Percentiles rank a stretch among this genome's conserved stretches.
Evolutionary conservation across 2,329 filamentous ascomycete species (phyloP).

Genomic region (Nigrograna mackinnonii): DNA sequence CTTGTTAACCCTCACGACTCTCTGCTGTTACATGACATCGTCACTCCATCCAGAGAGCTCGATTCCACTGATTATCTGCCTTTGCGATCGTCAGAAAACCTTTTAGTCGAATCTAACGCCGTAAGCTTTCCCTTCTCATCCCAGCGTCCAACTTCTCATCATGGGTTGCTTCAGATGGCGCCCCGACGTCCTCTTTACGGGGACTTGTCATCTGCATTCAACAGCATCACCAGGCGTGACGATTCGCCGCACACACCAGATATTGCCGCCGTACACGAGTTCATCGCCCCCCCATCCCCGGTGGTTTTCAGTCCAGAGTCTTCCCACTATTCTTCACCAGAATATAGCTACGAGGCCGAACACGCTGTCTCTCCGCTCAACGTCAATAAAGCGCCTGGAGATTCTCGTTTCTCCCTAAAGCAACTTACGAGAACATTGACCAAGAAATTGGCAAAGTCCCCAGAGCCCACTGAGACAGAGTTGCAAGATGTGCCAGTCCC

Average conservation of each 20-base stretch:
- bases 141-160: constrained; percentile 4
- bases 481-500: no score
- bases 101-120: constrained; percentile 21
- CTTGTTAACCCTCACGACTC: constrained; percentile 44
- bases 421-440: constrained; percentile 28
- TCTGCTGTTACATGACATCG: constrained; percentile 37
- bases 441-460: constrained; percentile 22
- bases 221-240: constrained; percentile 21
- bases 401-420: constrained; percentile 35
- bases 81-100: constrained; percentile 25
- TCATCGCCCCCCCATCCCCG: constrained; percentile 30
- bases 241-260: constrained; percentile 19
- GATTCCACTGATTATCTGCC: constrained; percentile 36
- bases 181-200: constrained; percentile 31
- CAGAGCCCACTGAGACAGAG: no score
- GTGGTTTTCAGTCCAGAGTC: constrained; percentile 29
- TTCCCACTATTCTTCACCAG: constrained; percentile 27
- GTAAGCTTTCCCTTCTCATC: constrained; percentile 1
- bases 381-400: constrained; percentile 15
- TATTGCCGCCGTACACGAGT: no score
- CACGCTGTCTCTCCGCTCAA: constrained; percentile 22
- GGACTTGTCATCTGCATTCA: constrained; percentile 32
- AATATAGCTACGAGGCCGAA: constrained; percentile 25
- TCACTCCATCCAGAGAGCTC: constrained; percentile 39
- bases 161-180: constrained; percentile 27